Percentiles rank a stretch among this genome's conserved stretches.
Evolutionary conservation across 169 alveolate species (phyloP).

Genomic region (Plasmodium knowlesi): DNA sequence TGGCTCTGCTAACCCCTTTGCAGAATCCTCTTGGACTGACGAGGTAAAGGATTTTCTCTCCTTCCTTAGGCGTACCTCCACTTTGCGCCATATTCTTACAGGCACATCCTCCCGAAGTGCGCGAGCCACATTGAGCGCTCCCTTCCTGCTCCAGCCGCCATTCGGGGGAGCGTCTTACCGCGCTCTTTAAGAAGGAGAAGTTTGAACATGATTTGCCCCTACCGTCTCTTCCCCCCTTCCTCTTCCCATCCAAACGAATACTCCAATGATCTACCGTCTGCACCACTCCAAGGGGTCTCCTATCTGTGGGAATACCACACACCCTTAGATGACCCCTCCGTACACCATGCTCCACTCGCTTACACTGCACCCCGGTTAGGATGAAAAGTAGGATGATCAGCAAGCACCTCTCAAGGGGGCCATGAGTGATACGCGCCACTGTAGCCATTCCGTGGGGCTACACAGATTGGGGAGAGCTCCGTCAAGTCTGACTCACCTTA

Average conservation of each 20-base stretch:
- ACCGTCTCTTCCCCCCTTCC: neutral
- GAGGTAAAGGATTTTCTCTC: constrained; percentile 73
- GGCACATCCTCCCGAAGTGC: neutral
- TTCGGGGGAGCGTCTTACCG: neutral
- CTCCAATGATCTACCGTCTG: neutral
- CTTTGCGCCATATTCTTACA: neutral
- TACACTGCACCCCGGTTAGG: neutral
- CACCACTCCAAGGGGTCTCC: neutral
- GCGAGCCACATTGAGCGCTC: neutral
- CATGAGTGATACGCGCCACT: neutral
- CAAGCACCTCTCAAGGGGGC: neutral
- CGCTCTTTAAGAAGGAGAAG: neutral
- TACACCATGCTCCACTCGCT: neutral
- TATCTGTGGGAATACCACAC: neutral
- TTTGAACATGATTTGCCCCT: neutral
- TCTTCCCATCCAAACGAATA: neutral
- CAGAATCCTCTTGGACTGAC: constrained; percentile 89
- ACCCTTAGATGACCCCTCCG: neutral
- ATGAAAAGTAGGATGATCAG: neutral
- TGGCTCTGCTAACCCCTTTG: constrained; percentile 89
- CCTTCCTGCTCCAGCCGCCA: neutral
- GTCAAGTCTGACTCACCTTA: neutral
- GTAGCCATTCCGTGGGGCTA: neutral
- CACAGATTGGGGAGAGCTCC: neutral
- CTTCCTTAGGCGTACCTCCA: neutral